Percentiles rank a stretch among this genome's conserved stretches.
Evolutionary conservation across 2,329 filamentous ascomycete species (phyloP).

Genomic region (Dactylonectria estremocensis): DNA sequence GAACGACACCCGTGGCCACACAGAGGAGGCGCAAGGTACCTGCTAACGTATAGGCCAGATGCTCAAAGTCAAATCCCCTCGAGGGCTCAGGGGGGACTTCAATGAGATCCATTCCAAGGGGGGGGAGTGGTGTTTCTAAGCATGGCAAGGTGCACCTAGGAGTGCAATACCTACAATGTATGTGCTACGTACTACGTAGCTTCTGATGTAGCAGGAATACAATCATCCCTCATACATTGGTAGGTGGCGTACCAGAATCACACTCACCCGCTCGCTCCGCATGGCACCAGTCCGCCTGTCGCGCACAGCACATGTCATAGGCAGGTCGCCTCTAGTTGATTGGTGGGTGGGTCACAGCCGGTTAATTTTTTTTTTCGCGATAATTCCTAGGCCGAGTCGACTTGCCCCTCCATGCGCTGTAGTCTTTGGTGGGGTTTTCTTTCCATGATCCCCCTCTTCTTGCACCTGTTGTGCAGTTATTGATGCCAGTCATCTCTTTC

Average conservation of each 20-base stretch:
- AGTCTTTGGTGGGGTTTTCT: constrained; percentile 23
- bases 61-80: neutral
- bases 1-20: neutral
- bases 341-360: constrained; percentile 3
- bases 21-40: neutral
- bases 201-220: neutral
- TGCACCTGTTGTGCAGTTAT: constrained; percentile 41
- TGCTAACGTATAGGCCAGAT: neutral
- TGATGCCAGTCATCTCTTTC: constrained; percentile 29
- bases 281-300: neutral
- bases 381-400: constrained; percentile 35
- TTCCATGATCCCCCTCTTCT: constrained; percentile 33
- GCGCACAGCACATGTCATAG: neutral
- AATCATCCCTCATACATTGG: too few species aligned
- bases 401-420: constrained; percentile 45
- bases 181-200: neutral
- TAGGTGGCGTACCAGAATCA: neutral
- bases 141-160: neutral
- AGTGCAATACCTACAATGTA: neutral
- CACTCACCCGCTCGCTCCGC: neutral
- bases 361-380: constrained; percentile 33
- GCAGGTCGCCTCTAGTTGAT: neutral
- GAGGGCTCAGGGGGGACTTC: neutral
- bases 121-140: neutral
- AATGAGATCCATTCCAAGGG: neutral